Evolutionary conservation across 192 early-diverging fungal species (phyloP), one percentile per base, ranked within the genome.

Genomic region (Lunasporangiospora selenospora): DNA sequence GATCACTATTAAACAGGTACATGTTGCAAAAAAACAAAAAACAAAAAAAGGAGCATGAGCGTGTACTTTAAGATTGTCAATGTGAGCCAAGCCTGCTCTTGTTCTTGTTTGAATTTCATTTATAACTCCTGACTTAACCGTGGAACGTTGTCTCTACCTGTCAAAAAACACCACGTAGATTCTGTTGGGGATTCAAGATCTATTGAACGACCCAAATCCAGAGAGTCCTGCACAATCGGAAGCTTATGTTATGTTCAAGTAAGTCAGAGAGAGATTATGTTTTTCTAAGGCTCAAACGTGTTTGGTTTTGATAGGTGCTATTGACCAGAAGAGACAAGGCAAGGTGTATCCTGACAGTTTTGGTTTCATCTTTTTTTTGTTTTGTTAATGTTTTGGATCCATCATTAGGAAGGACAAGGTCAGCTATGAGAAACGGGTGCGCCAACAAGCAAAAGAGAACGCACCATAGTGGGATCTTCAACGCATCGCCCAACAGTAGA

Each of bases 1-100:
- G 18, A 96, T 99, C 55, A 97, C 93, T 6, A 80, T 99, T 50
- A 99, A 99, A 56, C 96, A 99, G 78, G 85, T 87, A 55, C 38
- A 44, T 34, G 30, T 6, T 13, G 40, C 13, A 24, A 18, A 23
- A 8, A 7, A 21, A 47, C 34, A 21, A 13, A 21, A 1, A 5
- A 27, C 24, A 1, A 23, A n/a, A n/a, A n/a, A n/a, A n/a, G n/a
- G n/a, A n/a, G n/a, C n/a, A n/a, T n/a, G n/a, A n/a, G n/a, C n/a
- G n/a, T n/a, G n/a, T n/a, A n/a, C 19, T 47, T 6, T 11, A 26
- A 47, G 7, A 47, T 47, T 47, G 9, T 47, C 45, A n/a, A n/a
- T 26, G 45, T 24, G 45, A 24, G 19, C 12, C 45, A 18, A 24
- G 19, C 45, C n/a, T n/a, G 45, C 27, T 47, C 19, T 47, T 47